Evolutionary conservation across 176 grass and related monocot genomes (phyloP), one percentile per base, ranked within the genome.

Genomic region (Secale cereale): DNA sequence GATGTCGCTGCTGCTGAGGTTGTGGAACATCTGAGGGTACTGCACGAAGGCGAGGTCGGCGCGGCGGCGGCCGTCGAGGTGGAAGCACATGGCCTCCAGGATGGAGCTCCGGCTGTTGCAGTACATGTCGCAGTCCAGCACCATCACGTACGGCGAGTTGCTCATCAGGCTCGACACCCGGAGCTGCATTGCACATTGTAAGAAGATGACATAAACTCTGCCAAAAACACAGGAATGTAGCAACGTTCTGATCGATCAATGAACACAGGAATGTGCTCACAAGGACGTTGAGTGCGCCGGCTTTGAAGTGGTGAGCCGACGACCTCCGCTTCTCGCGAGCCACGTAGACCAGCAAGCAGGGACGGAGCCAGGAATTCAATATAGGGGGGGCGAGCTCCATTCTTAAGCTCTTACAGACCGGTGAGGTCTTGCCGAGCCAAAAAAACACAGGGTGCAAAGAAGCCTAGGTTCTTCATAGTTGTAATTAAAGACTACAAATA

Each of bases 91-190:
- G 19, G 91, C 91, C 17, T 97, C 85, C 3, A 86, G 19, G 25
- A 60, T 5, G 30, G 94, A 90, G 74, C 33, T 32, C 25, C 89
- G 60, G 80, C n/a, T 81, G 80, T 91, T 93, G 50, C 86, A 90
- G 74, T 83, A 63, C 94, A 97, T 97, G 78, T 97, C 94, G 59
- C 94, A 97, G 74, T 93, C 89, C 35, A 93, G 52, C 22, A 88
- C 85, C 65, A 93, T 25, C 23, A 86, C 79, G 15, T 86, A 87
- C 4, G 85, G 46, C 32, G 89, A 83, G 86, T 93, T 91, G 74
- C 79, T 97, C 27, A 93, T 17, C 50, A 89, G 26, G 52, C 78
- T 40, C 20, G 94, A 93, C 81, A 93, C 86, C 0, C 89, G 82
- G 19, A 93, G 87, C 89, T 94, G 84, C 20, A 91, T 26, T 32